A percentile compares a stretch with the other conserved stretches of the same genome.
Conservation (phyloP, 192 early-diverging fungal species). For the Physocladia obscura region DNA sequence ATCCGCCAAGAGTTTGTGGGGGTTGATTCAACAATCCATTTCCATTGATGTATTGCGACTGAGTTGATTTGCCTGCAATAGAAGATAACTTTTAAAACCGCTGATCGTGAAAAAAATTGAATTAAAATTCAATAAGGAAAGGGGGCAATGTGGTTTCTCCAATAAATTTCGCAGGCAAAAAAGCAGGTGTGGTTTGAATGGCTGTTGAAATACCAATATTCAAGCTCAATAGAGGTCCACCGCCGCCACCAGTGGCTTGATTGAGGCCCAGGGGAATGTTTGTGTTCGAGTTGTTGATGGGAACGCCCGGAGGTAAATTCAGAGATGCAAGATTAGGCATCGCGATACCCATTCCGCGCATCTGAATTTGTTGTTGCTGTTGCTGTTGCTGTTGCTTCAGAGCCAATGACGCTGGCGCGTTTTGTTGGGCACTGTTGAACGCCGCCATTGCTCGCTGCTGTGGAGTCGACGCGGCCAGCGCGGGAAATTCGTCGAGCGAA, state of each 20-base stretch:
- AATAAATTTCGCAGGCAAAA: constrained; percentile 6
- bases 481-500: constrained; percentile 39
- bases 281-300: background rate
- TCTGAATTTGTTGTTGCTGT: background rate
- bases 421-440: background rate
- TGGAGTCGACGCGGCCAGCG: constrained; percentile 20
- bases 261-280: background rate
- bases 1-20: constrained; percentile 28
- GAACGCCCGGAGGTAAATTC: background rate
- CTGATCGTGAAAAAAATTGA: background rate
- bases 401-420: background rate
- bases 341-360: background rate
- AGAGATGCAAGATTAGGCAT: background rate
- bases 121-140: background rate
- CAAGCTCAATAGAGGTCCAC: background rate
- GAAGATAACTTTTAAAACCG: too few species aligned
- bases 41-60: background rate
- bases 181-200: constrained; percentile 23
- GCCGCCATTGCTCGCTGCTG: background rate
- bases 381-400: background rate
- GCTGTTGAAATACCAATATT: constrained; percentile 45
- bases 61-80: too few species aligned
- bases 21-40: background rate
- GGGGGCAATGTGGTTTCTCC: background rate
- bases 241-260: constrained; percentile 14